Percentiles rank a stretch among this genome's conserved stretches.
Conservation (phyloP, 805 yeast genomes). For the Metschnikowia baotianmanensis region DNA sequence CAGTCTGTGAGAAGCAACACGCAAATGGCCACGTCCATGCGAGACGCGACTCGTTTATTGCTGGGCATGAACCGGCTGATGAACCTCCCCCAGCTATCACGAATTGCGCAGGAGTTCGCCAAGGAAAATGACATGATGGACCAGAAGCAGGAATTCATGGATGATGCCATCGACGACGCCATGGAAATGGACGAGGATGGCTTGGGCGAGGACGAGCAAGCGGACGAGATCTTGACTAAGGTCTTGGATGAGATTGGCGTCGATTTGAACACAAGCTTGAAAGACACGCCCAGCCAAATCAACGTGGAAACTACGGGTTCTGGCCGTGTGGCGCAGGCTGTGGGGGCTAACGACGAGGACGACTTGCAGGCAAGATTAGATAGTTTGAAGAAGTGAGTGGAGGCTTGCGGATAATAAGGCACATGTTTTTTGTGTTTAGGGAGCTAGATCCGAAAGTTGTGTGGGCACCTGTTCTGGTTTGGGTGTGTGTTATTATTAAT, state of each 20-base stretch:
- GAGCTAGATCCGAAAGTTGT: too few species aligned
- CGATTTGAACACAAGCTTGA: slow-evolving; percentile 56
- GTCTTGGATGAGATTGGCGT: slow-evolving; percentile 97
- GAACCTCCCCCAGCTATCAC: slow-evolving; percentile 86
- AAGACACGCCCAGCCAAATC: slow-evolving; percentile 43
- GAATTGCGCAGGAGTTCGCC: slow-evolving; percentile 94
- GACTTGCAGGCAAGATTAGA: slow-evolving; percentile 87
- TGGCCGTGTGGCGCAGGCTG: slow-evolving; percentile 51
- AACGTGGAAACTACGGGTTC: slow-evolving; percentile 21
- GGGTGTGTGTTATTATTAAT: background rate
- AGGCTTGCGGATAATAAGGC: background rate
- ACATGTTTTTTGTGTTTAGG: background rate
- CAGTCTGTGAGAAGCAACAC: slow-evolving; percentile 92
- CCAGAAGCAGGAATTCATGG: slow-evolving; percentile 98
- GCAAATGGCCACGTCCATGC: slow-evolving; percentile 93
- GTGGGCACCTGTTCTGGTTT: background rate
- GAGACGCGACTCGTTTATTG: slow-evolving; percentile 83
- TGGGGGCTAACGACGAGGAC: slow-evolving; percentile 61
- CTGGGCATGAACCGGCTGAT: slow-evolving; percentile 85
- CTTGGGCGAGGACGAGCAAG: slow-evolving; percentile 82
- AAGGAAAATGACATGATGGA: slow-evolving; percentile 95
- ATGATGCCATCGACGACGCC: slow-evolving; percentile 94
- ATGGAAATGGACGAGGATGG: slow-evolving; percentile 80
- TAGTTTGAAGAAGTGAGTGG: slow-evolving; percentile 59
- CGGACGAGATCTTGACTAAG: slow-evolving; percentile 85